Base-by-base conservation (phyloP, 208 protist genomes). In the Jaenimonas drosophilae region DNA sequence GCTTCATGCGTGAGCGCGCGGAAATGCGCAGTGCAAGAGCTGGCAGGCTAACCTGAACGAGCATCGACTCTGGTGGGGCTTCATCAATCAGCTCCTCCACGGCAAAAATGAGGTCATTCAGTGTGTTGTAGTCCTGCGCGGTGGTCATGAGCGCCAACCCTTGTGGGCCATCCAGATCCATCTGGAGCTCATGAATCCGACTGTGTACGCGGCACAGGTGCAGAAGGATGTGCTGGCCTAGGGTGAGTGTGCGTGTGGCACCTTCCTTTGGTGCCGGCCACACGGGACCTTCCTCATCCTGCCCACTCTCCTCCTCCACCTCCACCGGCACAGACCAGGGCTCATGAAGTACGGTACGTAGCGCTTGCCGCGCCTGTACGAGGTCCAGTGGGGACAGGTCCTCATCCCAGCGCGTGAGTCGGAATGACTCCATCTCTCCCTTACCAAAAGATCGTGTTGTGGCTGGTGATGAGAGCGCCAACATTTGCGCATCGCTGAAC, bases 201-300 rank as follows among this genome's bases (percentile, higher is more conserved):
- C 54, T 64, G 19, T 86, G 82, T 14, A 83, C 49, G 7, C 77
- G 70, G 46, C 77, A 87, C 0, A 91, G 62, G 47, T 91, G 82
- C 6, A 88, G 54, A 7, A 91, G 55, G 0, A 86, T 20, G 4
- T 54, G 62, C 49, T 81, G 69, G 2, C 82, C 82, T 11, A 91
- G 47, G 11, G 60, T 70, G 21, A 84, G 47, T n/a, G n/a, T n/a
- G n/a, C n/a, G n/a, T n/a, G n/a, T n/a, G n/a, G n/a, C n/a, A n/a
- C n/a, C n/a, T n/a, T n/a, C n/a, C 12, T 44, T 17, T 2, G 4
- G 6, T 17, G n/a, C 42, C 19, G 27, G 25, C 19, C 42, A 40
- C 23, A 42, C 59, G 1, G 54, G 42, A 5, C 17, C 43, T 19
- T 69, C 49, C 7, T 48, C 21, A 12, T 32, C 20, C 21, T 46